A percentile compares a stretch with the other conserved stretches of the same genome.
Evolutionary conservation across 2,329 filamentous ascomycete species (phyloP).

Genomic region (Stachybotrys chartarum): DNA sequence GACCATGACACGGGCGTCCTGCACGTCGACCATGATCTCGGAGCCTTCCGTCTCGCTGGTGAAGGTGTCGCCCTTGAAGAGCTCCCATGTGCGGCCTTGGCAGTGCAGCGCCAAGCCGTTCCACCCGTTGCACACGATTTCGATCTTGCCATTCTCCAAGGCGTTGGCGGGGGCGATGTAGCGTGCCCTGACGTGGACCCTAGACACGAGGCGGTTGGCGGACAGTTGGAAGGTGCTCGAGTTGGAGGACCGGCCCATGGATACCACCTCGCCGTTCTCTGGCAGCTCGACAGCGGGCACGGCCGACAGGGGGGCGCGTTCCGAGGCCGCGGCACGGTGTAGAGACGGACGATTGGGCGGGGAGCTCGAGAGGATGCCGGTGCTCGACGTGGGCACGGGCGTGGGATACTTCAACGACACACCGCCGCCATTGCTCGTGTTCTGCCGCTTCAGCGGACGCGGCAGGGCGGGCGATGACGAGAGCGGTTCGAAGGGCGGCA

Average conservation of each 20-base stretch:
- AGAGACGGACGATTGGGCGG: constrained; percentile 50
- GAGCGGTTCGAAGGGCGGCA: constrained; percentile 72
- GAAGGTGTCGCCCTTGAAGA: constrained; percentile 84
- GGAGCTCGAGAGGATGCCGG: constrained; percentile 82
- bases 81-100: constrained; percentile 77
- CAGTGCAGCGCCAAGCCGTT: constrained; percentile 93
- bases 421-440: constrained; percentile 33
- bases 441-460: constrained; percentile 61
- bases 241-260: constrained; percentile 90
- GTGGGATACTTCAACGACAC: constrained; percentile 75
- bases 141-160: constrained; percentile 68
- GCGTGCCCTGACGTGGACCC: constrained; percentile 82
- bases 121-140: constrained; percentile 90
- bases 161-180: constrained; percentile 65
- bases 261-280: constrained; percentile 70
- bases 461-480: constrained; percentile 72
- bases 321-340: constrained; percentile 54
- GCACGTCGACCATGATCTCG: constrained; percentile 93
- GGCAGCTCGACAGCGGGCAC: constrained; percentile 78
- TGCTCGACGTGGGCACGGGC: constrained; percentile 88
- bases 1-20: constrained; percentile 83
- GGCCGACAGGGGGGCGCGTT: constrained; percentile 74
- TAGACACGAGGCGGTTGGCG: constrained; percentile 84
- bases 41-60: constrained; percentile 79
- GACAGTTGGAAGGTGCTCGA: constrained; percentile 95